Evolutionary conservation across 1,284 basidiomycete species (phyloP).

Genomic region (Sanghuangporus baumii): DNA sequence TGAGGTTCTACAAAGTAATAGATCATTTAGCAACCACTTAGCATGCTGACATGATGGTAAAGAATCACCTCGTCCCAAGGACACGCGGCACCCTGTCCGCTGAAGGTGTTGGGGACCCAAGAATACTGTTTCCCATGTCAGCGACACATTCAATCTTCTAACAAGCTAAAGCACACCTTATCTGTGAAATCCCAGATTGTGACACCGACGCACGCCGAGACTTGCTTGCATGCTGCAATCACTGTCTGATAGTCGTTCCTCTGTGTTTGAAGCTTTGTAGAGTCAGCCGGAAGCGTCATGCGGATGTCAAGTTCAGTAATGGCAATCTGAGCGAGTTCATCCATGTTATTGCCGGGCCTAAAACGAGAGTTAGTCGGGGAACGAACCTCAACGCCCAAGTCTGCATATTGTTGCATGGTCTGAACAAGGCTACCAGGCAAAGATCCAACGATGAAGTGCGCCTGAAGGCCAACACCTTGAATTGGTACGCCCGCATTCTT

Average conservation of each 20-base stretch:
- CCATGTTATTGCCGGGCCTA: not conserved
- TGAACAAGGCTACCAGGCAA: conserved; percentile 34
- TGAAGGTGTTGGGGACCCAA: conserved; percentile 21
- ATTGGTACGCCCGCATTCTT: conserved; percentile 37
- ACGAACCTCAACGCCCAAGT: conserved; percentile 43
- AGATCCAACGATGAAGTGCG: conserved; percentile 45
- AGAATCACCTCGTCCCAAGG: conserved; percentile 21
- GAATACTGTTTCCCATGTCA: conserved; percentile 15
- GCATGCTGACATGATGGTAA: not conserved
- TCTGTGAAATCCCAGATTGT: conserved; percentile 49
- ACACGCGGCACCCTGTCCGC: conserved; percentile 21
- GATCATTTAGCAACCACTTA: not conserved
- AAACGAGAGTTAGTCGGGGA: not conserved
- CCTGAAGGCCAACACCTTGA: conserved; percentile 44
- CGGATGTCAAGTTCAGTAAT: conserved; percentile 52
- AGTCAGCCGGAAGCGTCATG: conserved; percentile 44
- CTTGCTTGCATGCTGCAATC: conserved; percentile 37
- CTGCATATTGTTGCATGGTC: conserved; percentile 41
- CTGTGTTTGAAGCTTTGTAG: conserved; percentile 43
- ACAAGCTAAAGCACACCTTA: conserved; percentile 23
- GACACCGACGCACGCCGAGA: conserved; percentile 39
- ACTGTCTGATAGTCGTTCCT: conserved; percentile 42
- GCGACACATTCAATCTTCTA: not conserved
- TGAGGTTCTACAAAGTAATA: conserved; percentile 14
- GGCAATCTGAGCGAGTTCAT: conserved; percentile 23